These are phyloP conservation scores for Cutaneotrichosporon dermatis DNA, from an alignment of 1,284 basidiomycete genomes.

Conservation along the genomic window DNA sequence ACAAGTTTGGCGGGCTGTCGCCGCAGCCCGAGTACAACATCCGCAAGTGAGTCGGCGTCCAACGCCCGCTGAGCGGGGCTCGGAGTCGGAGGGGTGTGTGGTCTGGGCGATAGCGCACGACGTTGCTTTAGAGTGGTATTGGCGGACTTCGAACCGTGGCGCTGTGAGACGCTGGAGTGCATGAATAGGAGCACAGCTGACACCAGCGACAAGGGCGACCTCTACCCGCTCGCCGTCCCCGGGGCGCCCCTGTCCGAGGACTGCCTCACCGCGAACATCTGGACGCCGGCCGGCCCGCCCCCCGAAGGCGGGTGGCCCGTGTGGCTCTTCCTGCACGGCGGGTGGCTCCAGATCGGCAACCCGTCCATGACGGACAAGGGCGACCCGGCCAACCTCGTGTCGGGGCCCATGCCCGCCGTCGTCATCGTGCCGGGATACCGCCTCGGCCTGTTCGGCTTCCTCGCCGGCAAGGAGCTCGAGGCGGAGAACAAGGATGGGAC, in stretches of 20 bases:
- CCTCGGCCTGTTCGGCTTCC: conserved; percentile 24
- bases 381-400: conserved; percentile 14
- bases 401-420: conserved; percentile 15
- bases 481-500: conserved; percentile 22
- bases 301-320: conserved; percentile 25
- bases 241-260: conserved; percentile 15
- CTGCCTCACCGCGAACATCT: conserved; percentile 24
- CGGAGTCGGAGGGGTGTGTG: too few species aligned
- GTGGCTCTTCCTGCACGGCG: conserved; percentile 25
- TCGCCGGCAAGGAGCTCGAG: conserved; percentile 20
- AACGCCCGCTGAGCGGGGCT: too few species aligned
- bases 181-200: not conserved
- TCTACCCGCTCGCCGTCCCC: conserved; percentile 5
- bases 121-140: too few species aligned
- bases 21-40: conserved; percentile 25
- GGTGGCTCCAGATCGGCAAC: conserved; percentile 29
- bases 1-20: conserved; percentile 20
- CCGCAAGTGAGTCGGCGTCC: conserved; percentile 14
- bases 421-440: conserved; percentile 24
- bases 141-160: too few species aligned
- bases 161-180: too few species aligned
- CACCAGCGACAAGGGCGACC: conserved; percentile 15
- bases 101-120: too few species aligned
- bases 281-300: conserved; percentile 22
- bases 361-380: conserved; percentile 25